Evolutionary conservation across 1,284 basidiomycete genomes (phyloP), one percentile per base, ranked within the genome.

Genomic region (Phylloboletellus chloephorus): DNA sequence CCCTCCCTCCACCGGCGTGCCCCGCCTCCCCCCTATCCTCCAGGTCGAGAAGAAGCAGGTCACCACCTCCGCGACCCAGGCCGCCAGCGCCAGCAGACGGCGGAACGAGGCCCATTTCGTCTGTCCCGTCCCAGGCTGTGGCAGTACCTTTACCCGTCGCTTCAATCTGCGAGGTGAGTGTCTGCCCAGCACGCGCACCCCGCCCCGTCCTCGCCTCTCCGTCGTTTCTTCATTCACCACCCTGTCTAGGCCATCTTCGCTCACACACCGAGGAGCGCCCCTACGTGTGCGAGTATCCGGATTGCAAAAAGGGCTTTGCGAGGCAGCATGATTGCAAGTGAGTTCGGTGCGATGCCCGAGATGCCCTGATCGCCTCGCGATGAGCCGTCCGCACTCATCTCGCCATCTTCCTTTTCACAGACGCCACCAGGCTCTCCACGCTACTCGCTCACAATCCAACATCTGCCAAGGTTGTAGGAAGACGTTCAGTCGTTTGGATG

Each of bases 191-290:
- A 28, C 17, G 17, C 22, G 15, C 7, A 31, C 23, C 38, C 16
- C 10, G 13, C 19, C 12, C 33, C 25, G 42, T 46, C 24, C 17
- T 16, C 10, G 19, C 22, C 13, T 35, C 16, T 57, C 19, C 15
- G 13, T 29, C 1, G 2, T 40, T 9, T 7, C 16, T 29, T n/a
- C 25, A 35, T 44, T 32, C 19, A 25, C 13, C 16, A 3, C 15
- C 20, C 19, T 7, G 28, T 16, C 12, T 20, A 81, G 93, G 94
- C 37, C 94, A 97, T 68, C 65, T 97, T 52, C 80, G 93, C 53
- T 95, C 92, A n/a, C 93, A 97, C 63, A 95, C 92, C 19, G 92
- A 95, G 62, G 91, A 96, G 65, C 73, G 91, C 44, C 93, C 93
- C 24, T 97, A 91, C 66, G 79, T 91, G 48, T 97, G 93, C 63